Evolutionary conservation across 768 basidiomycete species (phyloP).

Genomic region (Suillus clintonianus): DNA sequence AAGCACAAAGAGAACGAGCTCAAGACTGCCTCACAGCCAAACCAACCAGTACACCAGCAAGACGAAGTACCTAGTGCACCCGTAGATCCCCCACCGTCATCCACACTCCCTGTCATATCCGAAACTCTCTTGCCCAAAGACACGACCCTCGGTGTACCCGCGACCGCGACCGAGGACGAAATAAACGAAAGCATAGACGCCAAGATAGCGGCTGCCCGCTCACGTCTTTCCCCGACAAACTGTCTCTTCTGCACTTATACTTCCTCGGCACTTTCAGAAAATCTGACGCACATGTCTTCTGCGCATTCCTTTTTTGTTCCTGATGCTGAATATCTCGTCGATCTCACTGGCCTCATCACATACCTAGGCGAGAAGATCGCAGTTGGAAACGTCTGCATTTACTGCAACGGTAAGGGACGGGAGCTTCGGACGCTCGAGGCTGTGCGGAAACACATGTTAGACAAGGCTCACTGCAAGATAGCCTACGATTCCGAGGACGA

Average conservation of each 20-base stretch:
- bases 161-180: constrained; percentile 47
- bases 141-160: constrained; percentile 30
- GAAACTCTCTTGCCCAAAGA: constrained; percentile 5
- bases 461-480: constrained; percentile 96
- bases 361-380: constrained; percentile 94
- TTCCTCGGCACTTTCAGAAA: constrained; percentile 56
- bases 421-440: constrained; percentile 87
- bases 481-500: constrained; percentile 83
- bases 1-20: constrained; percentile 82
- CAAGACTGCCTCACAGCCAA: constrained; percentile 39
- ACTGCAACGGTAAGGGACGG: constrained; percentile 78
- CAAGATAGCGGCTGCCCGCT: constrained; percentile 71
- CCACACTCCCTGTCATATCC: constrained; percentile 5
- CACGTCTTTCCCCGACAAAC: constrained; percentile 57
- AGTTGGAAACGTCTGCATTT: constrained; percentile 91
- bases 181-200: constrained; percentile 64
- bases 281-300: constrained; percentile 84
- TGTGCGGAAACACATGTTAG: constrained; percentile 92
- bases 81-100: constrained; percentile 6
- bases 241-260: constrained; percentile 85
- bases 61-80: constrained; percentile 20
- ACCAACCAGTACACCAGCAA: not conserved
- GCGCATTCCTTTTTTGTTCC: constrained; percentile 95
- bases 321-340: constrained; percentile 87
- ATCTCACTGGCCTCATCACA: constrained; percentile 75